Evolutionary conservation across 73 alveolate genomes (phyloP), one percentile per base, ranked within the genome.

Genomic region (Paramecium biaurelia): DNA sequence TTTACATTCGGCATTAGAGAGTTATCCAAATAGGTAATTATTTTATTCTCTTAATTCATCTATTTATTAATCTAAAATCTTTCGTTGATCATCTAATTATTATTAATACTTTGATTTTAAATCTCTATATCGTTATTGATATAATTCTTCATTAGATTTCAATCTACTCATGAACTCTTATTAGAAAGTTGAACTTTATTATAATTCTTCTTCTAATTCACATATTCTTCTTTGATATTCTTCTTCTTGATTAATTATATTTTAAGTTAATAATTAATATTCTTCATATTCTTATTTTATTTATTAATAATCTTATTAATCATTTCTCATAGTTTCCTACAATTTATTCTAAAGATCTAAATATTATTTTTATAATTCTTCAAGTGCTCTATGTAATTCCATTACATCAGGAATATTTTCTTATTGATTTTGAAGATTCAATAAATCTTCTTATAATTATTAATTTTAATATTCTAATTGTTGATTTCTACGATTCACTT

Each of bases 31-130:
- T 9, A 79, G 56, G 10, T 38, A 41, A 79, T 79, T 79, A 23
- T 79, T 79, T 21, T 79, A 23, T 14, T 79, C 90, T 42, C 90
- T 79, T 79, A 79, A 43, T 43, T 79, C 90, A 43, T 79, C 90
- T 43, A 79, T 79, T 24, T 79, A 47, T 43, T 79, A 47, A 47
- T 79, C 90, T 45, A 79, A 45, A 2, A 79, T 45, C 18, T 42
- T 41, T 20, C 90, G n/a, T 45, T 79, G 28, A 79, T 79, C 90
- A 20, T 79, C 90, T 14, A 79, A 45, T 47, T 79, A 45, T 42
- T 38, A 79, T 18, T 79, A 24, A 37, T 79, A 79, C 47, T 79
- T 79, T 20, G 4, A 41, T 34, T 79, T 79, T 43, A 79, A 47
- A 20, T 79, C 90, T 79, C 90, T 79, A 43, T 79, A 79, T 47